Conservation (phyloP, 2,329 filamentous ascomycete species). For the Claviceps purpurea region DNA sequence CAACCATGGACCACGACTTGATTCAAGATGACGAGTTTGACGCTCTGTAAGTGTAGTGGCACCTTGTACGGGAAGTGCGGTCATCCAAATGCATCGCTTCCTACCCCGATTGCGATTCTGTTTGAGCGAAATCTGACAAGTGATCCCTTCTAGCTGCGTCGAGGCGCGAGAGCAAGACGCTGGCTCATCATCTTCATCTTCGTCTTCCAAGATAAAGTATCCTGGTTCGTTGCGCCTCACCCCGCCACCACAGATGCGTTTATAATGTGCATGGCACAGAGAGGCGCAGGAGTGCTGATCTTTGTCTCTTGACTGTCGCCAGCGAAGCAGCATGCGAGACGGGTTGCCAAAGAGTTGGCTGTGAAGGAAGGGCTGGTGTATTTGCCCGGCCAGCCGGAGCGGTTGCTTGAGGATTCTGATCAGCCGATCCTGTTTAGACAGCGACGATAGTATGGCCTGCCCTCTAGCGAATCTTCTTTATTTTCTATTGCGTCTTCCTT, state of each 20-base stretch:
- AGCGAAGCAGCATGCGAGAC: slow-evolving; percentile 46
- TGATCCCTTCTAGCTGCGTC: slow-evolving; percentile 16
- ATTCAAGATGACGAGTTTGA: slow-evolving; percentile 40
- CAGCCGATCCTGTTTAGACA: slow-evolving; percentile 42
- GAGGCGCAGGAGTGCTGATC: neutral
- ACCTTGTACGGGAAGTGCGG: neutral
- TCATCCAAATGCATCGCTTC: neutral
- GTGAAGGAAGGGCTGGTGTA: slow-evolving; percentile 39
- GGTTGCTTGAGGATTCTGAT: slow-evolving; percentile 45
- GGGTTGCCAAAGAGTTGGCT: slow-evolving; percentile 38
- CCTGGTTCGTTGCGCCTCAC: slow-evolving; percentile 16
- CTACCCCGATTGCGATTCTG: neutral
- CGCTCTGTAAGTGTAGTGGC: slow-evolving; percentile 30
- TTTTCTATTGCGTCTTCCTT: neutral
- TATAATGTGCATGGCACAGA: neutral
- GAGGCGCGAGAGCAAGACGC: slow-evolving; percentile 13
- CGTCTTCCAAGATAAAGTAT: slow-evolving; percentile 17
- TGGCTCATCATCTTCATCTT: neutral
- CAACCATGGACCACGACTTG: slow-evolving; percentile 17
- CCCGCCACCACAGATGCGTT: neutral
- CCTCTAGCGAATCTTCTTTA: neutral
- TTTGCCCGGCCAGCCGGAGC: slow-evolving; percentile 37
- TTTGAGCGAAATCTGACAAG: neutral
- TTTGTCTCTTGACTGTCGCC: no score
- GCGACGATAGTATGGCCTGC: slow-evolving; percentile 38